Percentiles rank a stretch among this genome's conserved stretches.
Evolutionary conservation across 2,329 filamentous ascomycete genomes (phyloP).

Genomic region (Calonectria hongkongensis): DNA sequence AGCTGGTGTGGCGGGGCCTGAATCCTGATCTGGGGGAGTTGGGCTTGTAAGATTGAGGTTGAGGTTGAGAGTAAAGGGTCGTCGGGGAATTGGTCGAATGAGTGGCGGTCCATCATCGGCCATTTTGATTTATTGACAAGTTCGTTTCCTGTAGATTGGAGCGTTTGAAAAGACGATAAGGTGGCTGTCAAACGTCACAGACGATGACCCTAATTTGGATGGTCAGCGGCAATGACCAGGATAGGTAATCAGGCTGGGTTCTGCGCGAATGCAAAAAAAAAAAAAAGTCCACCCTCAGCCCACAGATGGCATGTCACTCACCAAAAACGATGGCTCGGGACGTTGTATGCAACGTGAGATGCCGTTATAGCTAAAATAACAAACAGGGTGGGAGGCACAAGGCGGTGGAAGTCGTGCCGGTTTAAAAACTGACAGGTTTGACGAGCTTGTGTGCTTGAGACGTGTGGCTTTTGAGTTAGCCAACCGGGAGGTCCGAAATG

Average conservation of each 20-base stretch:
- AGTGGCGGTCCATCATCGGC: conserved; percentile 71
- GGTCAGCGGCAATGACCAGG: conserved; percentile 25
- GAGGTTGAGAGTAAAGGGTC: conserved; percentile 79
- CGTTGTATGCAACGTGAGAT: not conserved
- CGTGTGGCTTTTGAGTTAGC: conserved; percentile 45
- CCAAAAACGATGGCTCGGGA: not conserved
- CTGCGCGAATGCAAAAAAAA: conserved; percentile 12
- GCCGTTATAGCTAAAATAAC: not conserved
- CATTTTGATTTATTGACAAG: conserved; percentile 54
- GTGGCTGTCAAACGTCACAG: not conserved
- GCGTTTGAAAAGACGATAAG: not conserved
- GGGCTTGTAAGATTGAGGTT: conserved; percentile 70
- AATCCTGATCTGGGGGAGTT: conserved; percentile 64
- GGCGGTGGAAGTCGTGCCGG: conserved; percentile 10
- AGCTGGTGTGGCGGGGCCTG: conserved; percentile 45
- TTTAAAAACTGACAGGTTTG: conserved; percentile 29
- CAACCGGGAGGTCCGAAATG: conserved; percentile 47
- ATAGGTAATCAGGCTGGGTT: conserved; percentile 30
- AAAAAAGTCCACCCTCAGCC: conserved; percentile 27
- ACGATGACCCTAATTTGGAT: not conserved
- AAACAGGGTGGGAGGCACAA: conserved; percentile 13
- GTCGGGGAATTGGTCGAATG: conserved; percentile 81
- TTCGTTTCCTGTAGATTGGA: not conserved
- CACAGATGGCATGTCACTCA: conserved; percentile 32
- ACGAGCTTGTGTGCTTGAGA: conserved; percentile 11